Percentiles rank a stretch among this genome's conserved stretches.
These are phyloP conservation scores for Wallemia hederae DNA, from an alignment of 1,284 basidiomycete genomes.

Conservation along the genomic window DNA sequence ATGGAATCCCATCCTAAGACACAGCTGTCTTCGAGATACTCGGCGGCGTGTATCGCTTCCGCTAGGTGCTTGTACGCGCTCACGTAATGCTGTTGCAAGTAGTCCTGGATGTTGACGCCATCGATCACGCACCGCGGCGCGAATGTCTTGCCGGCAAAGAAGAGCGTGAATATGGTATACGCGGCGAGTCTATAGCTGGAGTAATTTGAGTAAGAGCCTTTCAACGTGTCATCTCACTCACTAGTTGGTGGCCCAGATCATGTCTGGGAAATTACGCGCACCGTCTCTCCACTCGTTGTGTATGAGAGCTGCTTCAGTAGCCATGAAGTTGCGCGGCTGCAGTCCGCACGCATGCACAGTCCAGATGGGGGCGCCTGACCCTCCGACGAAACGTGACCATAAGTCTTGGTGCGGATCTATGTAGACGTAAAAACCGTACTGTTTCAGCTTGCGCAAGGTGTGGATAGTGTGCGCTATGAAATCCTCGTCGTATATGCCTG, in stretches of 20 bases:
- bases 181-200: conserved; percentile 35
- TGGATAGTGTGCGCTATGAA: conserved; percentile 77
- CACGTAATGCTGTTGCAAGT: conserved; percentile 59
- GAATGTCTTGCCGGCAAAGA: conserved; percentile 69
- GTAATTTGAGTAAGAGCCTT: background rate
- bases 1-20: conserved; percentile 89
- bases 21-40: conserved; percentile 49
- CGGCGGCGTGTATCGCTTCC: conserved; percentile 38
- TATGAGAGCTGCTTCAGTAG: conserved; percentile 56
- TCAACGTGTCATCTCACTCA: background rate
- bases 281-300: conserved; percentile 59
- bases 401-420: conserved; percentile 94
- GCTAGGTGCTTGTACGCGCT: conserved; percentile 45
- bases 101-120: conserved; percentile 78
- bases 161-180: conserved; percentile 76
- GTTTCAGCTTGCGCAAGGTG: conserved; percentile 65
- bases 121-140: conserved; percentile 79
- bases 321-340: conserved; percentile 52
- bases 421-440: conserved; percentile 70
- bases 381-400: conserved; percentile 94
- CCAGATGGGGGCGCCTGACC: conserved; percentile 89
- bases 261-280: conserved; percentile 48
- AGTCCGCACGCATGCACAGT: conserved; percentile 74
- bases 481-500: conserved; percentile 64
- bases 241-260: conserved; percentile 20